Evolutionary conservation across 345 rosid genomes (phyloP), one percentile per base, ranked within the genome.

Genomic region (Salix koriyanagi): DNA sequence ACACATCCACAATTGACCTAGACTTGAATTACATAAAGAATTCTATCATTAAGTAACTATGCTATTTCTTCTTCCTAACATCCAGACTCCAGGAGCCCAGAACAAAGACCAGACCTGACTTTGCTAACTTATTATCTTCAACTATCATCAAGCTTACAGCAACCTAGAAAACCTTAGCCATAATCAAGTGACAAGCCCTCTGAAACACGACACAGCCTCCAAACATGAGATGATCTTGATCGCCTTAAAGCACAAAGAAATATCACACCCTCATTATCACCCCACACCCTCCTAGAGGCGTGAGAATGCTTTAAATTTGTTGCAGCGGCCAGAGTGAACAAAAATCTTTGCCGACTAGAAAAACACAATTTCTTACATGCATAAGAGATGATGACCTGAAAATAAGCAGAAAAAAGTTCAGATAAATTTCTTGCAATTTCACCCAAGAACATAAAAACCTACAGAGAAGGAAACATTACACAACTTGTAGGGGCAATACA

Each of bases 311-410:
- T 81, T 60, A 80, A 69, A 76, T 86, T 84, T 80, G 88, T 82
- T 83, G 92, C 80, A 87, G 97, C 92, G 90, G 99, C 99, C 98
- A 96, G 99, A 92, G 92, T 96, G 94, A 89, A 93, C 84, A 81
- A 77, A 71, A 80, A 86, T 79, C 69, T 82, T 74, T 79, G 69
- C 73, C 82, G 81, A 87, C 87, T 81, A 90, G 75, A 82, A 77
- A 84, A 91, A 78, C 86, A 79, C 75, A 85, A 64, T 72, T 48
- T 58, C 76, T 76, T 82, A 52, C 83, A 74, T 69, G 86, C 71
- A 85, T 65, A 80, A 62, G 67, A 79, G 79, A 77, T 36, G 44
- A 73, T 65, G 76, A 84, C 92, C 91, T 85, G 89, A 70, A 76
- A 77, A 71, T 14, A 67, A 73, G 32, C n/a, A 5, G 15, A 48